phyloP scores from a whole-genome alignment of 78 protist species.

The Dictyostelium discoideum region dicty_2.7 NC_007090.3:2511001-2511500 shows the following conservation, averaged over 20 bases:
- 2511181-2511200: not conserved
- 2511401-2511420: not conserved
- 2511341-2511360: conserved; percentile 57
- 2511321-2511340: not conserved
- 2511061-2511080: conserved; percentile 52
- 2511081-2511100: not conserved
- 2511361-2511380: conserved; percentile 17
- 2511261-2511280: conserved; percentile 67
- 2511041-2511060: conserved; percentile 65
- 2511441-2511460: not conserved
- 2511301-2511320: not conserved
- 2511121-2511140: too few species aligned
- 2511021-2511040: conserved; percentile 28
- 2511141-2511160: too few species aligned
- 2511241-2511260: conserved; percentile 61
- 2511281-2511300: conserved; percentile 56
- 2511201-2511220: conserved; percentile 73
- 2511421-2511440: not conserved
- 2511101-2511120: too few species aligned
- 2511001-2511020: conserved; percentile 34
- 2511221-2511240: conserved; percentile 51
- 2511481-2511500: conserved; percentile 2
- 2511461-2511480: conserved; percentile 3
- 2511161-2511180: not conserved
- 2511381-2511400: not conserved